Percentiles rank a stretch among this genome's conserved stretches.
Evolutionary conservation across 371 early-diverging fungal genomes (phyloP).

Genomic region (Mortierella sp.): DNA sequence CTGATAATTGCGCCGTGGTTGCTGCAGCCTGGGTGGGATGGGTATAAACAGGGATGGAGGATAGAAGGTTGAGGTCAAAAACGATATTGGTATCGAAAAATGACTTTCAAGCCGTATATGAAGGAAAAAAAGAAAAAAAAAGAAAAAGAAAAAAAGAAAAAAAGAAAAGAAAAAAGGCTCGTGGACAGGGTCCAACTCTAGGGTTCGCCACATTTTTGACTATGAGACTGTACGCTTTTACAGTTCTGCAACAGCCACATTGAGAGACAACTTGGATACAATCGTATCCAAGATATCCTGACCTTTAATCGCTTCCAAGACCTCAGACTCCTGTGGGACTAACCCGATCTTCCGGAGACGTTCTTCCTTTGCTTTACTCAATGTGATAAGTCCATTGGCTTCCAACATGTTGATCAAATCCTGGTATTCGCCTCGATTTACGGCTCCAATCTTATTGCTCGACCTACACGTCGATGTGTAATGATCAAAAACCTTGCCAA

Average conservation of each 20-base stretch:
- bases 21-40: background rate
- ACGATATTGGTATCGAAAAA: background rate
- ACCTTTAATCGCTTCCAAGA: slow-evolving; percentile 59
- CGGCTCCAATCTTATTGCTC: slow-evolving; percentile 67
- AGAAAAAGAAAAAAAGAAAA: background rate
- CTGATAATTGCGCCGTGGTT: no score
- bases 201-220: no score
- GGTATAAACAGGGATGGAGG: background rate
- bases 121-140: background rate
- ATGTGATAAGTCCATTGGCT: slow-evolving; percentile 74
- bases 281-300: slow-evolving; percentile 36
- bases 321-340: slow-evolving; percentile 63
- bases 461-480: slow-evolving; percentile 66
- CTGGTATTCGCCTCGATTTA: slow-evolving; percentile 81
- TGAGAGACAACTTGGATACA: slow-evolving; percentile 14
- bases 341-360: slow-evolving; percentile 62
- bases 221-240: no score
- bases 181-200: no score
- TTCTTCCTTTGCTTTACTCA: slow-evolving; percentile 67
- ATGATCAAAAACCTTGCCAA: slow-evolving; percentile 69
- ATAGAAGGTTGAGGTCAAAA: background rate
- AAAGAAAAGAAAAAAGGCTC: background rate
- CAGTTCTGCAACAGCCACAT: background rate
- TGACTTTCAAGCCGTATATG: no score
- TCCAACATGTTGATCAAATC: slow-evolving; percentile 83